These are phyloP conservation scores for Ascochyta fabae DNA, from an alignment of 2,329 filamentous ascomycete species.

Conservation along the genomic window DNA sequence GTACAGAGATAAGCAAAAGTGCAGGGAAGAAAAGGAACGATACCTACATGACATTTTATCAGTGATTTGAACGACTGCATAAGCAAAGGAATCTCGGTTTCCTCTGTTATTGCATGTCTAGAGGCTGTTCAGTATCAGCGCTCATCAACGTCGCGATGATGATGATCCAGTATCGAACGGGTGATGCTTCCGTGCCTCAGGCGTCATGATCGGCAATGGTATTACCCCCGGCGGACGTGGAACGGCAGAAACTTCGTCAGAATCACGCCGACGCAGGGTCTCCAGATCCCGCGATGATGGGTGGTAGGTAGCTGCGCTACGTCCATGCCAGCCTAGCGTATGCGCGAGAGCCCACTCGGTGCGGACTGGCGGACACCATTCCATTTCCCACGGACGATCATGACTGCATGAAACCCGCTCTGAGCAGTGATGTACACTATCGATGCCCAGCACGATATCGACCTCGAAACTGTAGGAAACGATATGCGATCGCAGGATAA, in stretches of 20 bases:
- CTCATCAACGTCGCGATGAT: neutral
- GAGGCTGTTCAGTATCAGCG: neutral
- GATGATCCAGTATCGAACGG: constrained; percentile 12
- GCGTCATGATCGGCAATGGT: constrained; percentile 41
- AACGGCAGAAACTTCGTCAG: constrained; percentile 32
- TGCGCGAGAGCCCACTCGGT: constrained; percentile 17
- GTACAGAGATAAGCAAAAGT: neutral
- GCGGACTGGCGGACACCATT: constrained; percentile 20
- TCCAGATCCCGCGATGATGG: constrained; percentile 23
- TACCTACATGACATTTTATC: neutral
- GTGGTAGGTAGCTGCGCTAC: constrained; percentile 27
- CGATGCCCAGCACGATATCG: constrained; percentile 20
- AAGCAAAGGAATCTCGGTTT: neutral
- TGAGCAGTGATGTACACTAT: constrained; percentile 23
- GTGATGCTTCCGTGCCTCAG: constrained; percentile 28
- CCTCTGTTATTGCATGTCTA: neutral
- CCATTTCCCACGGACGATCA: constrained; percentile 29
- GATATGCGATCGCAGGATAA: constrained; percentile 20
- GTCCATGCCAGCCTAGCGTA: constrained; percentile 16
- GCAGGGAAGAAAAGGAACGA: neutral
- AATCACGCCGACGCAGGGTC: constrained; percentile 37
- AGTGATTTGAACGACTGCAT: neutral
- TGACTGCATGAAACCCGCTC: constrained; percentile 26
- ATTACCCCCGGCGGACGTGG: constrained; percentile 21
- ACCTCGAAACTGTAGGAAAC: constrained; percentile 18